Conservation (phyloP, 306 rosid genomes). For the Vigna radiata region DNA sequence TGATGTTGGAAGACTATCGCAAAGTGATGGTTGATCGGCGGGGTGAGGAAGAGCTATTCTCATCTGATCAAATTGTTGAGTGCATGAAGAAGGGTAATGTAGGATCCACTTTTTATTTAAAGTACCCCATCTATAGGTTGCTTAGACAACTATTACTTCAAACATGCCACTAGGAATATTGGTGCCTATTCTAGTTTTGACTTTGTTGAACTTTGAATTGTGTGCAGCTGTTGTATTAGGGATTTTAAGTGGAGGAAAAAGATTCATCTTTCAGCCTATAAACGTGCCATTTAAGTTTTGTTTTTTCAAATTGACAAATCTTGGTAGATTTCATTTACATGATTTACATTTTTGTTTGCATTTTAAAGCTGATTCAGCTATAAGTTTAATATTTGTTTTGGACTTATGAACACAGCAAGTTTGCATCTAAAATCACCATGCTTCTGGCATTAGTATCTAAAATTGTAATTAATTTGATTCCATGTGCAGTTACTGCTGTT, state of each 20-base stretch:
- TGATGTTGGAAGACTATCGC: slow-evolving; percentile 89
- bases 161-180: slow-evolving; percentile 20
- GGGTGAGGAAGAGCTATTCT: slow-evolving; percentile 89
- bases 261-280: slow-evolving; percentile 8
- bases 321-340: background rate
- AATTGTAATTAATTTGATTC: slow-evolving; percentile 40
- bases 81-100: slow-evolving; percentile 89
- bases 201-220: slow-evolving; percentile 4
- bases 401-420: background rate
- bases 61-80: slow-evolving; percentile 67
- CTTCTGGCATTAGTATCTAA: slow-evolving; percentile 4
- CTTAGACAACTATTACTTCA: slow-evolving; percentile 5
- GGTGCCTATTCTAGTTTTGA: background rate
- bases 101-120: slow-evolving; percentile 10
- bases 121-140: slow-evolving; percentile 3
- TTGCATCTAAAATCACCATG: slow-evolving; percentile 28
- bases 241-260: background rate
- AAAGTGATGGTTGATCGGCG: slow-evolving; percentile 92
- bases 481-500: slow-evolving; percentile 75
- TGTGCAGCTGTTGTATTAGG: slow-evolving; percentile 5
- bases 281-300: background rate
- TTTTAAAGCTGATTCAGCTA: slow-evolving; percentile 6
- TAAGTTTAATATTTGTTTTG: slow-evolving; percentile 24
- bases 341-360: slow-evolving; percentile 18
- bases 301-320: background rate